phyloP scores from a whole-genome alignment of 106 monocot species.

The Triglochin maritima region DNA sequence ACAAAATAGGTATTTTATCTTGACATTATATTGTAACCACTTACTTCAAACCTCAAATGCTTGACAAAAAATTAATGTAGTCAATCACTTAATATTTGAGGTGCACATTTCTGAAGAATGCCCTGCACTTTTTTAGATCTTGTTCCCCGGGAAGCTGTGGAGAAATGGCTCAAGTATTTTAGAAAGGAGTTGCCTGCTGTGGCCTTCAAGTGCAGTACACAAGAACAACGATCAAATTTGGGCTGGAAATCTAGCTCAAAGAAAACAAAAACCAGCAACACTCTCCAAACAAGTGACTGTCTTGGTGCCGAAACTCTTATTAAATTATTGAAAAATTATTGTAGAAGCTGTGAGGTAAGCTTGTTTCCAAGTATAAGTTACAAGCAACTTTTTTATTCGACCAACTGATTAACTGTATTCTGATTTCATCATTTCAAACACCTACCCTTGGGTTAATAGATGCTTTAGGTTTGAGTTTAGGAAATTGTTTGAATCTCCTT shows the following conservation, averaged over 20 bases:
- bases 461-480: too few species aligned
- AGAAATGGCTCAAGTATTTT: constrained; percentile 98
- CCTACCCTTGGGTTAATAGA: too few species aligned
- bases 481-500: too few species aligned
- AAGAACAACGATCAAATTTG: constrained; percentile 81
- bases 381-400: neutral
- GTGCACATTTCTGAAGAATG: neutral
- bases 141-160: constrained; percentile 74
- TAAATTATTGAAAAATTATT: constrained; percentile 91
- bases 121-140: constrained; percentile 36
- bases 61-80: too few species aligned
- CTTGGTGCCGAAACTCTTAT: constrained; percentile 93
- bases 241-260: constrained; percentile 75
- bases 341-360: constrained; percentile 77
- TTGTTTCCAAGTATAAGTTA: neutral
- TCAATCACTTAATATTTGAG: neutral
- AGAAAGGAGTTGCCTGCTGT: constrained; percentile 86
- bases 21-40: neutral
- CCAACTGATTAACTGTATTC: neutral
- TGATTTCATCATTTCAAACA: too few species aligned
- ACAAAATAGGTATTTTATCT: constrained; percentile 73
- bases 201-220: constrained; percentile 97
- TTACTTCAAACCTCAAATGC: too few species aligned
- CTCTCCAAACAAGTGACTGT: constrained; percentile 86
- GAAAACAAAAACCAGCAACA: constrained; percentile 37